Evolutionary conservation across 345 rosid species (phyloP), one percentile per base, ranked within the genome.

Genomic region (Clausena lansium): DNA sequence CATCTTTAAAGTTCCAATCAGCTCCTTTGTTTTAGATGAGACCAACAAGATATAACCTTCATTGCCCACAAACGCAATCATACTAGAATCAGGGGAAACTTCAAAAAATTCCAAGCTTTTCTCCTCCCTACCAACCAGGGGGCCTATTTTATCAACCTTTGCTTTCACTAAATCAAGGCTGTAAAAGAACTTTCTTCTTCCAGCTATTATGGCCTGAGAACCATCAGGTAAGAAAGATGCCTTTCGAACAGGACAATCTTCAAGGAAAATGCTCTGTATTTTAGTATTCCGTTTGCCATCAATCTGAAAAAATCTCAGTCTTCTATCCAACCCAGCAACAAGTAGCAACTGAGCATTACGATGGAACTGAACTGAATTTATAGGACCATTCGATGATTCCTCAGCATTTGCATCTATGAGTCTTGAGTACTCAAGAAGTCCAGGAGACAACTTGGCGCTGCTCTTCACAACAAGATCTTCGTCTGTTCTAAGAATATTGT

Each of bases 101-200:
- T 94, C 99, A 78, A 96, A 94, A 55, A 62, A 73, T 85, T 96
- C 98, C 91, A 94, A 86, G 90, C 99, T 96, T 86, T 87, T 94
- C 87, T 96, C 99, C 77, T 95, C 98, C 85, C 97, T 91, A 76
- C 99, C 99, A 63, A 94, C 94, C 50, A 96, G 85, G 5, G 97
- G 97, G 10, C 98, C 97, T 54, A 90, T 90, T 81, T 92, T 96
- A 83, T 92, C 93, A 30, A 94, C 88, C 78, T 76, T 85, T 14
- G 95, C 98, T 69, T 89, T 87, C 86, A 89, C 92, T 14, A 96
- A 81, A 89, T 96, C 97, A 85, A 96, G 91, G 83, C 89, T 88
- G 84, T 94, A 94, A 77, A 96, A 94, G 87, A 89, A 93, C 78
- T 92, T 96, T 79, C 98, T 92, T 83, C 98, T 88, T 69, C 99